Evolutionary conservation across 192 early-diverging fungal genomes (phyloP).

Genomic region (Coemansia sp.): DNA sequence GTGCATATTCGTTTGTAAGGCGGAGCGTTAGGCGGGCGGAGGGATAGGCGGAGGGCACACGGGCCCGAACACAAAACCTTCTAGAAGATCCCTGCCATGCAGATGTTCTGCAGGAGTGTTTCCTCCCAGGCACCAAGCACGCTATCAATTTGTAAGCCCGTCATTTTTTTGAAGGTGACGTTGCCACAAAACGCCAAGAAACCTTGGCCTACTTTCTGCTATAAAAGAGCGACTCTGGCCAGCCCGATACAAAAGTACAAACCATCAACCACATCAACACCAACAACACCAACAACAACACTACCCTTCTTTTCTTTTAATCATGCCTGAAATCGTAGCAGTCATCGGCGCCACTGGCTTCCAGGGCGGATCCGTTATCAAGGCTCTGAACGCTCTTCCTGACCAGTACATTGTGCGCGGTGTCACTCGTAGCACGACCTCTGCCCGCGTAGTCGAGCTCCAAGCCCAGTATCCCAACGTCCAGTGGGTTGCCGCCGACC

Average conservation of each 20-base stretch:
- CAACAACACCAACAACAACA: background rate
- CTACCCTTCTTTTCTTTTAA: background rate
- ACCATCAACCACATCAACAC: background rate
- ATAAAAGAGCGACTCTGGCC: background rate
- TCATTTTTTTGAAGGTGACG: background rate
- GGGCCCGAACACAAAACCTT: background rate
- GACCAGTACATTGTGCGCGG: slow-evolving; percentile 38
- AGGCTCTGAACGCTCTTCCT: slow-evolving; percentile 27
- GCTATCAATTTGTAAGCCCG: background rate
- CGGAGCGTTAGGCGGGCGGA: background rate
- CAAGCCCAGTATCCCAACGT: slow-evolving; percentile 30
- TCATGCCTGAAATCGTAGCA: slow-evolving; percentile 32
- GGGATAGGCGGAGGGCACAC: background rate
- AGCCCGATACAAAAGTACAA: background rate
- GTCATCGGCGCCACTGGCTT: slow-evolving; percentile 50
- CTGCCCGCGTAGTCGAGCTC: slow-evolving; percentile 17
- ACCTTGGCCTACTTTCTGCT: background rate
- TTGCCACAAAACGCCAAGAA: background rate
- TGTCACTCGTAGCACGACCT: slow-evolving; percentile 25
- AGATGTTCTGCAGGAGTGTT: background rate
- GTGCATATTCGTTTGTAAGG: background rate
- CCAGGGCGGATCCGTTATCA: slow-evolving; percentile 39
- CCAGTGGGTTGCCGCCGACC: slow-evolving; percentile 24
- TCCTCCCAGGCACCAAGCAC: background rate
- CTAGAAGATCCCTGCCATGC: slow-evolving; percentile 3